Conservation (phyloP, 129 eudicot species). For the Chrysanthemum lavandulifolium region DNA sequence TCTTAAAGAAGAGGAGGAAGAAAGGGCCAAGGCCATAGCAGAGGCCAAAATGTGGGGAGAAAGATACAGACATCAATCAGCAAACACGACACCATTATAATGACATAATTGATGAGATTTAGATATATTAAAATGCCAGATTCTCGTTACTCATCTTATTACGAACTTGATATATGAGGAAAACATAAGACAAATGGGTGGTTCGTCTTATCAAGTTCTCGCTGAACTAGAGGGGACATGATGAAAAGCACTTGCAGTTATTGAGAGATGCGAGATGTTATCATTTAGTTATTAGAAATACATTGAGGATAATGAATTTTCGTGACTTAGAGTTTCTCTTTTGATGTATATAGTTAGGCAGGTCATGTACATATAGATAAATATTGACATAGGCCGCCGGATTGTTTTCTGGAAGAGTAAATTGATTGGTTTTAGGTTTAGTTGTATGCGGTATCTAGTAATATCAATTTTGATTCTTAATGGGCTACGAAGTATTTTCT, state of each 20-base stretch:
- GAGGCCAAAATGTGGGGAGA: constrained; percentile 77
- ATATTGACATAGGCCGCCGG: too few species aligned
- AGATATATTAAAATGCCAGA: neutral
- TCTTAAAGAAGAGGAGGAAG: constrained; percentile 27
- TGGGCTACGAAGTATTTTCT: too few species aligned
- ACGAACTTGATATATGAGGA: neutral
- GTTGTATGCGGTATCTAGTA: too few species aligned
- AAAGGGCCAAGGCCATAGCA: constrained; percentile 54
- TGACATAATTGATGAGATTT: neutral
- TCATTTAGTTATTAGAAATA: neutral
- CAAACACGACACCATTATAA: constrained; percentile 1
- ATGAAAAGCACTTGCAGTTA: neutral
- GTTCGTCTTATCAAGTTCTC: neutral
- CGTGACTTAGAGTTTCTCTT: neutral
- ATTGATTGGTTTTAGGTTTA: too few species aligned
- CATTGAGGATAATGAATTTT: neutral
- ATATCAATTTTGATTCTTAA: too few species aligned
- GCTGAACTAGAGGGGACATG: neutral
- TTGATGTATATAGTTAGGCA: neutral
- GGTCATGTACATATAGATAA: neutral
- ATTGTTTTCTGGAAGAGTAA: too few species aligned
- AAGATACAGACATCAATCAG: constrained; percentile 20
- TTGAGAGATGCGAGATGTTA: neutral
- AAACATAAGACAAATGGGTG: too few species aligned
- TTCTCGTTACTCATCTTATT: neutral